Percentiles rank a stretch among this genome's conserved stretches.
Evolutionary conservation across 2,329 filamentous ascomycete genomes (phyloP).

Genomic region (Metarhizium humberi): DNA sequence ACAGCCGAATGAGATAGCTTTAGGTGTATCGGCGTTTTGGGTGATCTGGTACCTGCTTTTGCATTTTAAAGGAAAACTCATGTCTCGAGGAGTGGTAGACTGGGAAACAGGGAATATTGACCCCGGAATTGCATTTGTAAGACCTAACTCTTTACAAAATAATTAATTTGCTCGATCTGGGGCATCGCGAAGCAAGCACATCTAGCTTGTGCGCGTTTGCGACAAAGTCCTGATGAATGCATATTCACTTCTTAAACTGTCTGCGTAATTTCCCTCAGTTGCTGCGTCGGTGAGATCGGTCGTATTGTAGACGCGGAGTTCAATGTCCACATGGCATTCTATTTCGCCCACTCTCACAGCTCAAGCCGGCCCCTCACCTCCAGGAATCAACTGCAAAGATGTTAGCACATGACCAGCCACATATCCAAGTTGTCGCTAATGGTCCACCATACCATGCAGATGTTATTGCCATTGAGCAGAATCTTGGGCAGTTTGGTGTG

Average conservation of each 20-base stretch:
- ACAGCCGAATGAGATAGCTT: background rate
- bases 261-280: background rate
- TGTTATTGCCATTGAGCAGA: constrained; percentile 92
- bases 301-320: background rate
- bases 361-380: constrained; percentile 57
- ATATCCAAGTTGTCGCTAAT: constrained; percentile 6
- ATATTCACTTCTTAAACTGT: background rate
- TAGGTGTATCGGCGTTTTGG: constrained; percentile 15
- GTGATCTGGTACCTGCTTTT: constrained; percentile 6
- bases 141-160: background rate
- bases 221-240: background rate
- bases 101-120: background rate
- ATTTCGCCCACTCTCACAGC: background rate
- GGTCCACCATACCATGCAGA: constrained; percentile 76
- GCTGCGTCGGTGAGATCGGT: background rate
- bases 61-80: background rate
- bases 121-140: background rate
- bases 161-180: background rate
- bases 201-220: background rate
- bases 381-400: constrained; percentile 58
- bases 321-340: background rate
- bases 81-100: background rate
- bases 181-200: background rate
- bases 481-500: constrained; percentile 91
- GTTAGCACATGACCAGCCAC: background rate